Percentiles rank a stretch among this genome's conserved stretches.
Conservation (phyloP, 768 basidiomycete genomes). For the Myochromella boudieri region DNA sequence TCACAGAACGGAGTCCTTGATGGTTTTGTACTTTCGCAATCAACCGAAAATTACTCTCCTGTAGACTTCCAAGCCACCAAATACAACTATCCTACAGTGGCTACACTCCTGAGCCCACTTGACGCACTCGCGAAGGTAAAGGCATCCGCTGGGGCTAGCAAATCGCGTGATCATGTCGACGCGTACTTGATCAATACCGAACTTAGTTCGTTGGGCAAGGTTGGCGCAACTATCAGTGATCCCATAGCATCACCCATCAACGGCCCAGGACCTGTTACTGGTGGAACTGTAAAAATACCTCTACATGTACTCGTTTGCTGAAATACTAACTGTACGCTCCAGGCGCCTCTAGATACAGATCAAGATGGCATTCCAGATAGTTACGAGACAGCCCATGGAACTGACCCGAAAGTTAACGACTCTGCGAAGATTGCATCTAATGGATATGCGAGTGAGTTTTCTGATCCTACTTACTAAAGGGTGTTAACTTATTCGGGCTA, state of each 20-base stretch:
- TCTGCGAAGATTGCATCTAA: constrained; percentile 30
- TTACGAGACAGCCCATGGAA: constrained; percentile 31
- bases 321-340: not conserved
- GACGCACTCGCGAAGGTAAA: constrained; percentile 29
- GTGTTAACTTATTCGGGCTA: not conserved
- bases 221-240: constrained; percentile 31
- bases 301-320: not conserved
- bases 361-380: constrained; percentile 32
- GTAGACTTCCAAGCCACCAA: constrained; percentile 30
- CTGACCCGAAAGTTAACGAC: constrained; percentile 29
- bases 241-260: constrained; percentile 26
- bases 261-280: constrained; percentile 29
- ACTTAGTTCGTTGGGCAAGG: constrained; percentile 30
- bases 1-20: constrained; percentile 27
- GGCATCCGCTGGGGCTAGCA: constrained; percentile 30
- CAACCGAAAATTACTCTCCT: constrained; percentile 29
- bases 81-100: constrained; percentile 31
- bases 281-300: constrained; percentile 27
- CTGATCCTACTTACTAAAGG: not conserved
- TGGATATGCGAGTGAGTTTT: constrained; percentile 32
- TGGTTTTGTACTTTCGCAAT: constrained; percentile 26
- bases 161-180: constrained; percentile 31
- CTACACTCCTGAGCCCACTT: constrained; percentile 26
- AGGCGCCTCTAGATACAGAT: constrained; percentile 30
- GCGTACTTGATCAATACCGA: constrained; percentile 32